Conservation (phyloP, 768 basidiomycete genomes). For the Leccinum aurantiacum region DNA sequence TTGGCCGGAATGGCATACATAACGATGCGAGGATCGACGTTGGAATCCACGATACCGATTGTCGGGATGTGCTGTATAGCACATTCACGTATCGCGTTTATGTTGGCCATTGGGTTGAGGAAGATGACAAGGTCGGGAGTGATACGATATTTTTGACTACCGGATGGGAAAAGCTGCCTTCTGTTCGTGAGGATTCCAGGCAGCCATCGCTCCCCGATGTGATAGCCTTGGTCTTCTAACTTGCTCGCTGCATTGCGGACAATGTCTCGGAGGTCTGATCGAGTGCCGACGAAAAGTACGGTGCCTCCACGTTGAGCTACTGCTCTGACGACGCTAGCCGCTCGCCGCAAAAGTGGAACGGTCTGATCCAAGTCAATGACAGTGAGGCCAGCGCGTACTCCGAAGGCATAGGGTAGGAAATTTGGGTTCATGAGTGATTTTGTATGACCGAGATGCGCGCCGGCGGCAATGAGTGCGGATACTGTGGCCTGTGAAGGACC, state of each 20-base stretch:
- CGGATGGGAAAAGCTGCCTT: constrained; percentile 67
- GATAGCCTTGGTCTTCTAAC: constrained; percentile 77
- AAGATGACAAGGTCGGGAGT: constrained; percentile 88
- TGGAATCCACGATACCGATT: constrained; percentile 91
- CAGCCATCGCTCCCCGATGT: constrained; percentile 87
- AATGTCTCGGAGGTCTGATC: constrained; percentile 70
- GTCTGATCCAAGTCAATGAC: constrained; percentile 96
- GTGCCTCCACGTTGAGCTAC: constrained; percentile 79
- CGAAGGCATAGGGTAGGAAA: constrained; percentile 91
- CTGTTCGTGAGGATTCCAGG: constrained; percentile 95
- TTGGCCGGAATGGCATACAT: constrained; percentile 99
- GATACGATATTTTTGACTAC: constrained; percentile 51
- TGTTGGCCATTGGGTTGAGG: constrained; percentile 85
- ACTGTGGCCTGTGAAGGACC: constrained; percentile 66
- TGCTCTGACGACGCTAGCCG: constrained; percentile 82
- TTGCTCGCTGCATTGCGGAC: constrained; percentile 79
- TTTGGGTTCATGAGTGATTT: constrained; percentile 83
- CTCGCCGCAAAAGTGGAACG: constrained; percentile 85
- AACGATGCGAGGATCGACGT: constrained; percentile 92
- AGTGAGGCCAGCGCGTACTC: constrained; percentile 83
- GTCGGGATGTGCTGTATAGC: constrained; percentile 89
- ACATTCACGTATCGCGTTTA: constrained; percentile 89
- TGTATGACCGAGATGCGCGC: constrained; percentile 92
- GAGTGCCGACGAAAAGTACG: constrained; percentile 89
- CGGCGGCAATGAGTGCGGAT: constrained; percentile 88